phyloP scores from a whole-genome alignment of 768 basidiomycete species.

The Xerocomellus amylosporus region DNA sequence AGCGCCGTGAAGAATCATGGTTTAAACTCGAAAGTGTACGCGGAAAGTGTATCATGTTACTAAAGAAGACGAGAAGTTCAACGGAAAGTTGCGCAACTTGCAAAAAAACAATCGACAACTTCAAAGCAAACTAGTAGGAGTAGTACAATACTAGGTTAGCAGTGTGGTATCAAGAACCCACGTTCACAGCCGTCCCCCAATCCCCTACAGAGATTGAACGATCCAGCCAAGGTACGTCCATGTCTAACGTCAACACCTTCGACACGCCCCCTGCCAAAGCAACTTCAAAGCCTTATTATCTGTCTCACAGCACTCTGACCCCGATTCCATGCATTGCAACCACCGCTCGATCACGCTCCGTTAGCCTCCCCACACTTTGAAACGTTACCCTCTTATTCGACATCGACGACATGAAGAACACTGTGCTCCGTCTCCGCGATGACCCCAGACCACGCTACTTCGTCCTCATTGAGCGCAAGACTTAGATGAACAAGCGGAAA shows the following conservation, averaged over 20 bases:
- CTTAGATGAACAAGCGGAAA: too few relatives aligned
- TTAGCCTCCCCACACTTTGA: slow-evolving; percentile 48
- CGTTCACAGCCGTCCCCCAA: not conserved
- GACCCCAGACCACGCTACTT: not conserved
- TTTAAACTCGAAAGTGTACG: too few relatives aligned
- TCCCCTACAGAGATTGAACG: slow-evolving; percentile 53
- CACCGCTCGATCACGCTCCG: slow-evolving; percentile 49
- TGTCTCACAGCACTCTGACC: slow-evolving; percentile 16
- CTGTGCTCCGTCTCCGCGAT: not conserved
- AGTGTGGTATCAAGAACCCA: not conserved
- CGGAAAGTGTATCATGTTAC: too few relatives aligned
- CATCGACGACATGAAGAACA: slow-evolving; percentile 4
- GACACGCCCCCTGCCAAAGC: slow-evolving; percentile 56
- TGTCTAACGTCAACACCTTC: slow-evolving; percentile 58
- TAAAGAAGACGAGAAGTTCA: too few relatives aligned
- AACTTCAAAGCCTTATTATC: slow-evolving; percentile 56
- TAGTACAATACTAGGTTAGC: slow-evolving; percentile 8
- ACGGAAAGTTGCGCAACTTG: too few relatives aligned
- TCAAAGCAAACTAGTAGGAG: too few relatives aligned
- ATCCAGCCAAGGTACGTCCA: slow-evolving; percentile 69
- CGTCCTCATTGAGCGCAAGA: too few relatives aligned
- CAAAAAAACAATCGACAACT: not conserved
- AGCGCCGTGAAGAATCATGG: too few relatives aligned
- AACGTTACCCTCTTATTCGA: not conserved
- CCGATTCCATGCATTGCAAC: slow-evolving; percentile 45